A percentile compares a stretch with the other conserved stretches of the same genome.
These are phyloP conservation scores for Phyllosticta citriasiana DNA, from an alignment of 2,329 filamentous ascomycete species.

Conservation along the genomic window DNA sequence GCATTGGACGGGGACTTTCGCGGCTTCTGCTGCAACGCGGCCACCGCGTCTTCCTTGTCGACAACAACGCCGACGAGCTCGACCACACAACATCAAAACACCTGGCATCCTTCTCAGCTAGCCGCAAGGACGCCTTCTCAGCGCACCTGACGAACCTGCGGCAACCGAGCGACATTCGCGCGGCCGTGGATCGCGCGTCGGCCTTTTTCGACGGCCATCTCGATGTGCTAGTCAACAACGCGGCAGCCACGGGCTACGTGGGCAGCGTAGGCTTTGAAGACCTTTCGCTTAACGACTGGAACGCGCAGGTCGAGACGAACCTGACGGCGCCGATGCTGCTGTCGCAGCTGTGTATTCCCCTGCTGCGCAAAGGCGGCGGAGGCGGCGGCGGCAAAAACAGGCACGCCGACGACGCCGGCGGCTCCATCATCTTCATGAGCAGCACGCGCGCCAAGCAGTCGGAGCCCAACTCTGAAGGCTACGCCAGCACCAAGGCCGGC, in stretches of 20 bases:
- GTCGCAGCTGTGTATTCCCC: slow-evolving; percentile 21
- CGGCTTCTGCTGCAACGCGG: slow-evolving; percentile 33
- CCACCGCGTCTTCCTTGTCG: slow-evolving; percentile 37
- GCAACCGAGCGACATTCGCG: slow-evolving; percentile 28
- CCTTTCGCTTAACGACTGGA: slow-evolving; percentile 23
- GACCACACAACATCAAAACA: slow-evolving; percentile 19
- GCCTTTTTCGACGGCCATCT: slow-evolving; percentile 25
- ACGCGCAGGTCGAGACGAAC: slow-evolving; percentile 23
- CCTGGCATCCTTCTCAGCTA: slow-evolving; percentile 11
- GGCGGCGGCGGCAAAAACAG: background rate
- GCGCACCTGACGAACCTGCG: slow-evolving; percentile 2
- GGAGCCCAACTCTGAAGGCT: slow-evolving; percentile 41
- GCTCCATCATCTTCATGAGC: slow-evolving; percentile 37
- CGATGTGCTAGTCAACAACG: slow-evolving; percentile 28
- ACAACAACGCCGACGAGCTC: slow-evolving; percentile 33
- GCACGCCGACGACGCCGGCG: slow-evolving; percentile 1
- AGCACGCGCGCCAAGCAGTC: slow-evolving; percentile 41
- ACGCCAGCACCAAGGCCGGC: slow-evolving; percentile 42
- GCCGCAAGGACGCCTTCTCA: slow-evolving; percentile 18
- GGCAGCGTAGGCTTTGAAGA: slow-evolving; percentile 19
- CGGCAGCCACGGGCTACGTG: slow-evolving; percentile 21
- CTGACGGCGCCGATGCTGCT: slow-evolving; percentile 26
- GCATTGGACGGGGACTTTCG: slow-evolving; percentile 37
- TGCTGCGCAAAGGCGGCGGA: slow-evolving; percentile 16
- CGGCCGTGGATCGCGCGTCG: slow-evolving; percentile 26